These are phyloP conservation scores for Globisporangium paroecandrum DNA, from an alignment of 352 stramenopile species.

Conservation along the genomic window DNA sequence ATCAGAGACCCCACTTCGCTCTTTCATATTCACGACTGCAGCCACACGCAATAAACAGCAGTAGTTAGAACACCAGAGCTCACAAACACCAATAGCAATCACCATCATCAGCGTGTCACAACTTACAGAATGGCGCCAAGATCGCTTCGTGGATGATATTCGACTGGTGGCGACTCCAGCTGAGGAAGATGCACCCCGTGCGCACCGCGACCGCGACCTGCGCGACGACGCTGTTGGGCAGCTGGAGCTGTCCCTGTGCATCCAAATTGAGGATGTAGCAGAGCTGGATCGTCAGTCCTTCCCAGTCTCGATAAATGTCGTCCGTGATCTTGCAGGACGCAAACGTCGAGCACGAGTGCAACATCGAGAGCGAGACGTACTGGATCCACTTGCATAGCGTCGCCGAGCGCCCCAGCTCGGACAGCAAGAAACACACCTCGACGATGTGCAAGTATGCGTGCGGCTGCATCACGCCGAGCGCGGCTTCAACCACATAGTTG, in stretches of 20 bases:
- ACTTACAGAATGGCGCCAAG: slow-evolving; percentile 52
- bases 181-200: slow-evolving; percentile 69
- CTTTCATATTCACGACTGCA: slow-evolving; percentile 23
- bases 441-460: slow-evolving; percentile 82
- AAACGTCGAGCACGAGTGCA: slow-evolving; percentile 77
- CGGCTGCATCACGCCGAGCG: slow-evolving; percentile 73
- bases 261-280: slow-evolving; percentile 75
- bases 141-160: slow-evolving; percentile 66
- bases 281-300: slow-evolving; percentile 77
- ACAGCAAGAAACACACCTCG: slow-evolving; percentile 77
- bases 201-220: slow-evolving; percentile 67
- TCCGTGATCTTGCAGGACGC: slow-evolving; percentile 71
- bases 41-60: slow-evolving; percentile 3
- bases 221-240: slow-evolving; percentile 49
- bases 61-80: background rate
- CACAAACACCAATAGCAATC: background rate
- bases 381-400: slow-evolving; percentile 79
- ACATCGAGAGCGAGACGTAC: slow-evolving; percentile 75
- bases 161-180: slow-evolving; percentile 64
- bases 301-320: slow-evolving; percentile 80
- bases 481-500: slow-evolving; percentile 75
- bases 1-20: slow-evolving; percentile 19
- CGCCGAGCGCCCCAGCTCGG: slow-evolving; percentile 44
- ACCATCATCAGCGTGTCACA: background rate
- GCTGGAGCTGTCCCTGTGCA: slow-evolving; percentile 46